These are phyloP conservation scores for Annulohypoxylon truncatum DNA, from an alignment of 2,329 filamentous ascomycete species.

Conservation along the genomic window DNA sequence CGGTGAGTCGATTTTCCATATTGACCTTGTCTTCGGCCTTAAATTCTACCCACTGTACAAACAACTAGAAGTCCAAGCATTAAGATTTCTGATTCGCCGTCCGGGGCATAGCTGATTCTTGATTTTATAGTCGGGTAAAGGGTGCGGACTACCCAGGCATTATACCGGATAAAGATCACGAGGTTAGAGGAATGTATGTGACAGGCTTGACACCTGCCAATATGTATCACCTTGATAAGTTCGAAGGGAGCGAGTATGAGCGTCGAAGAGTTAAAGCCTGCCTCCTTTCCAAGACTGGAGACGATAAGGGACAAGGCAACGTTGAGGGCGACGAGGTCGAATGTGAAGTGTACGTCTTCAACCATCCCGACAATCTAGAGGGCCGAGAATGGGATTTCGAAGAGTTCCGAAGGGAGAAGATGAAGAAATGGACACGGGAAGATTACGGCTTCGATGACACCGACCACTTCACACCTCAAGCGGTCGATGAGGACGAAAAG, in stretches of 20 bases:
- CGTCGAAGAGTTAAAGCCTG: constrained; percentile 49
- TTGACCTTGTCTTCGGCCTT: neutral
- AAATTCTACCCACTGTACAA: neutral
- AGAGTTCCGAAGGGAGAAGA: constrained; percentile 81
- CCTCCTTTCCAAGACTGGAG: constrained; percentile 54
- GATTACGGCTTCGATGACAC: constrained; percentile 58
- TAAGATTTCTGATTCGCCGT: neutral
- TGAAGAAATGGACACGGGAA: constrained; percentile 65
- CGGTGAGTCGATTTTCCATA: constrained; percentile 49
- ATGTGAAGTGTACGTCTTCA: constrained; percentile 75
- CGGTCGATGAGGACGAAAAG: constrained; percentile 41
- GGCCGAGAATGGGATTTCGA: constrained; percentile 87
- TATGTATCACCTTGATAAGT: constrained; percentile 78
- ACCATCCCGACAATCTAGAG: constrained; percentile 67
- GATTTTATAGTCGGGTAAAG: constrained; percentile 64
- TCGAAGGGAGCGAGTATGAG: constrained; percentile 76
- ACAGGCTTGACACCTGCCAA: constrained; percentile 83
- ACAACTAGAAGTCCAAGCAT: neutral
- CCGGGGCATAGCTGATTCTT: constrained; percentile 43
- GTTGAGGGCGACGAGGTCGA: constrained; percentile 60
- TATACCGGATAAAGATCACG: constrained; percentile 63
- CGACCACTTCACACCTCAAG: constrained; percentile 45
- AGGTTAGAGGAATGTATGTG: constrained; percentile 80
- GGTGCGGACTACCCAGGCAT: constrained; percentile 85
- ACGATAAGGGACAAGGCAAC: constrained; percentile 55